Percentiles rank a stretch among this genome's conserved stretches.
These are phyloP conservation scores for Suillus paluster DNA, from an alignment of 768 basidiomycete genomes.

Conservation along the genomic window DNA sequence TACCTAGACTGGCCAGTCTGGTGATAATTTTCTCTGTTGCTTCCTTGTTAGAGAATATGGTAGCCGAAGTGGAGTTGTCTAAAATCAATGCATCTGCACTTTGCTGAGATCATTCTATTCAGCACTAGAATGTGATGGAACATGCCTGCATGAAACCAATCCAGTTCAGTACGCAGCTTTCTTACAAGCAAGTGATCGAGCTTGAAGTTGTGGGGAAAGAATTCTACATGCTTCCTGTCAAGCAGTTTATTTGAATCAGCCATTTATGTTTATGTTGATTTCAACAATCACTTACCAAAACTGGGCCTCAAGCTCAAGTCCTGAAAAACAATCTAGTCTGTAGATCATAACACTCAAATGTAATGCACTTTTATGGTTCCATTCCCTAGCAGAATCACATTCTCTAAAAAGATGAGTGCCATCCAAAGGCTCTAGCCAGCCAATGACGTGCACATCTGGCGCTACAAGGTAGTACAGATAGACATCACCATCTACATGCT, in stretches of 20 bases:
- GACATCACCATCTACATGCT: background rate
- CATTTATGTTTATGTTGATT: background rate
- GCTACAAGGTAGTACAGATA: background rate
- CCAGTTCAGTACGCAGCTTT: background rate
- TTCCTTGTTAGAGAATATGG: background rate
- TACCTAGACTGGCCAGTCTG: background rate
- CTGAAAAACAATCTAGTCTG: background rate
- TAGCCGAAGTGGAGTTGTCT: background rate
- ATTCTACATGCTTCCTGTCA: conserved; percentile 2
- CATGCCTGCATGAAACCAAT: background rate
- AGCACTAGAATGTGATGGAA: background rate
- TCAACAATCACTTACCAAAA: background rate
- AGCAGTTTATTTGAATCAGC: background rate
- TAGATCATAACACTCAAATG: too few species aligned
- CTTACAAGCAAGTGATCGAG: background rate
- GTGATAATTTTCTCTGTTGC: background rate
- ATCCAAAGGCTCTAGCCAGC: background rate
- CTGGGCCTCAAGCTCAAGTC: conserved; percentile 2
- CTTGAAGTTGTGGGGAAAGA: background rate
- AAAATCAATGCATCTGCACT: background rate
- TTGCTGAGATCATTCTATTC: background rate
- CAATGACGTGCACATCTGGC: background rate
- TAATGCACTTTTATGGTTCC: background rate
- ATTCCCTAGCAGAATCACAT: background rate
- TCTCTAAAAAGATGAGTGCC: background rate